phyloP scores from a whole-genome alignment of 176 grass and related monocot species.

The Stipa capillata region DNA sequence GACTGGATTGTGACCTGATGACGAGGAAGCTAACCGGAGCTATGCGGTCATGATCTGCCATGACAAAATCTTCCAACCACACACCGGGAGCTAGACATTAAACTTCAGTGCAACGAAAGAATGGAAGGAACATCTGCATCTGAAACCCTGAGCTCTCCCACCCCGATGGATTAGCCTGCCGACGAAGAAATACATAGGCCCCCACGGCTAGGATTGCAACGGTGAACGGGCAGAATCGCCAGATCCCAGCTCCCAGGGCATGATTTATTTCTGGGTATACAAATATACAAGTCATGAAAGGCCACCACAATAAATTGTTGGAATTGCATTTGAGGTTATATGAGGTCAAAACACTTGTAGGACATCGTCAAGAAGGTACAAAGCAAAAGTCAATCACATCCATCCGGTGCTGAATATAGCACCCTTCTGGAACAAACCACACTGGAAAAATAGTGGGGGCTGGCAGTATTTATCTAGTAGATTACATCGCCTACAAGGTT shows the following conservation, averaged over 20 bases:
- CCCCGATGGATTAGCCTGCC: too few species aligned
- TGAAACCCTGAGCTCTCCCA: too few species aligned
- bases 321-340: background rate
- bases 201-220: too few species aligned
- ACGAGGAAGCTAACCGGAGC: background rate
- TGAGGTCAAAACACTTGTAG: background rate
- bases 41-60: background rate
- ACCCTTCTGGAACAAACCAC: slow-evolving; percentile 45
- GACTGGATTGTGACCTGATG: background rate
- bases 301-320: background rate
- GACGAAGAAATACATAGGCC: too few species aligned
- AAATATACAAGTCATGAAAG: background rate
- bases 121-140: too few species aligned
- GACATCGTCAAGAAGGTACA: background rate
- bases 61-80: background rate
- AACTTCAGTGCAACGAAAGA: too few species aligned
- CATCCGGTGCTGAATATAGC: slow-evolving; percentile 22
- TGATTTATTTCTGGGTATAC: too few species aligned
- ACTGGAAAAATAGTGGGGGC: slow-evolving; percentile 34
- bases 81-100: background rate
- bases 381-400: slow-evolving; percentile 27
- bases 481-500: slow-evolving; percentile 21
- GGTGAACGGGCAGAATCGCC: too few species aligned
- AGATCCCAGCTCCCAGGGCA: too few species aligned
- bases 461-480: slow-evolving; percentile 14